These are phyloP conservation scores for Stagonosporopsis cucurbitacearum DNA, from an alignment of 2,329 filamentous ascomycete genomes.

Conservation along the genomic window DNA sequence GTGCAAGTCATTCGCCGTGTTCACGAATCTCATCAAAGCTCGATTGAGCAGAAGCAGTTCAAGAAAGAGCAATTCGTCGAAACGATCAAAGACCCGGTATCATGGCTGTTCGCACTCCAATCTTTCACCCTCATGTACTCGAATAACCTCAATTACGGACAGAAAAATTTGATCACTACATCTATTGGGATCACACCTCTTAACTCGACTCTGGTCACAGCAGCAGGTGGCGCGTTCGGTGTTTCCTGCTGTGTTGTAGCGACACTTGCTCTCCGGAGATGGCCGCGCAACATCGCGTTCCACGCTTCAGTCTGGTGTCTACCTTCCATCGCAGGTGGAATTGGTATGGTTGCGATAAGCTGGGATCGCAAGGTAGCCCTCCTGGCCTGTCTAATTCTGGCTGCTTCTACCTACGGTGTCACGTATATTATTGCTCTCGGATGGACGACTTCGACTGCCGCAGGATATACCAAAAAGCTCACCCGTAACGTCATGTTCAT, in stretches of 20 bases:
- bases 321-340: neutral
- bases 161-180: neutral
- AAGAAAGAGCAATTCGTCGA: slow-evolving; percentile 1
- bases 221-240: neutral
- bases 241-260: neutral
- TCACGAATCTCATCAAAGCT: slow-evolving; percentile 1
- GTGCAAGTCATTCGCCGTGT: slow-evolving; percentile 1
- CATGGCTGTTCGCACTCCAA: neutral
- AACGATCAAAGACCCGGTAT: slow-evolving; percentile 1
- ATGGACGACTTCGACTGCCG: slow-evolving; percentile 4
- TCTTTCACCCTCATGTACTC: neutral
- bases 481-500: slow-evolving; percentile 5
- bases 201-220: neutral
- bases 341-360: neutral
- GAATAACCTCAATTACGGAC: neutral
- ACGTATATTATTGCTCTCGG: neutral
- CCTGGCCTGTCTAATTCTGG: neutral
- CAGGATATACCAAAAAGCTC: slow-evolving; percentile 3
- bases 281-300: neutral
- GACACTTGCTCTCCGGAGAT: neutral
- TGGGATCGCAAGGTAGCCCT: neutral
- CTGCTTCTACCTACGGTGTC: neutral
- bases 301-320: neutral
- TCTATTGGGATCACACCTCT: neutral
- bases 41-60: slow-evolving; percentile 4